phyloP scores from a whole-genome alignment of 352 stramenopile genomes.

The Phytophthora rubi region DNA sequence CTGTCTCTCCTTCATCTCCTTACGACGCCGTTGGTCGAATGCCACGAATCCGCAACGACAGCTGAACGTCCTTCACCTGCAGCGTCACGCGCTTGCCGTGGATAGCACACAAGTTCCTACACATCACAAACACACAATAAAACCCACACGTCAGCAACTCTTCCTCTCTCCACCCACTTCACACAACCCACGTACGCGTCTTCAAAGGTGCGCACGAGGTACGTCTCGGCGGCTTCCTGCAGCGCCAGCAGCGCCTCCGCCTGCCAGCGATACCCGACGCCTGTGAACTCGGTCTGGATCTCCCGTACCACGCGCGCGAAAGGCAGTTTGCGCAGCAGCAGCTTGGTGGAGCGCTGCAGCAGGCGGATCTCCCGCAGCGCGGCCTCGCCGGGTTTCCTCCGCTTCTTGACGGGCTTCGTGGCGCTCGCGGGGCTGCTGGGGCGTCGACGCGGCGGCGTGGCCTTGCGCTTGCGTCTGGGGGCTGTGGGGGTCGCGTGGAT shows the following conservation, averaged over 20 bases:
- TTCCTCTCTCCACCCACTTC: not conserved
- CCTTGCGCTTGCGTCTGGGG: slow-evolving; percentile 44
- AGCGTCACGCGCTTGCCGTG: slow-evolving; percentile 96
- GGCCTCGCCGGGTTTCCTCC: slow-evolving; percentile 68
- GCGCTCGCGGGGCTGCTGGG: slow-evolving; percentile 14
- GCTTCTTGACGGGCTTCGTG: slow-evolving; percentile 47
- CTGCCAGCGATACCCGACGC: slow-evolving; percentile 89
- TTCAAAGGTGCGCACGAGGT: slow-evolving; percentile 97
- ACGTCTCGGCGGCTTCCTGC: slow-evolving; percentile 94
- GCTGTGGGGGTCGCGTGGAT: slow-evolving; percentile 50
- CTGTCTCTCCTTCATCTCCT: slow-evolving; percentile 6
- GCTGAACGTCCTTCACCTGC: slow-evolving; percentile 96
- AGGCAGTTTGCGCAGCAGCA: slow-evolving; percentile 96
- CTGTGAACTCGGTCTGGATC: slow-evolving; percentile 90
- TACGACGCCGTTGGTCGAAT: slow-evolving; percentile 45
- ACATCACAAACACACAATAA: slow-evolving; percentile 5
- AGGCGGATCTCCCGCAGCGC: slow-evolving; percentile 96
- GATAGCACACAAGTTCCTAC: slow-evolving; percentile 95
- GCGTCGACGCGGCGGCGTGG: slow-evolving; percentile 25
- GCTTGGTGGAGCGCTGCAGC: slow-evolving; percentile 95
- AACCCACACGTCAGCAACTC: not conserved
- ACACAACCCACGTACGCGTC: slow-evolving; percentile 71
- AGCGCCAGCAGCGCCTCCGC: slow-evolving; percentile 92
- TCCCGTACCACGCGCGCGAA: slow-evolving; percentile 96
- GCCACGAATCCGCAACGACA: slow-evolving; percentile 93